Conservation (phyloP, 306 rosid species). For the Ormosia emarginata region DNA sequence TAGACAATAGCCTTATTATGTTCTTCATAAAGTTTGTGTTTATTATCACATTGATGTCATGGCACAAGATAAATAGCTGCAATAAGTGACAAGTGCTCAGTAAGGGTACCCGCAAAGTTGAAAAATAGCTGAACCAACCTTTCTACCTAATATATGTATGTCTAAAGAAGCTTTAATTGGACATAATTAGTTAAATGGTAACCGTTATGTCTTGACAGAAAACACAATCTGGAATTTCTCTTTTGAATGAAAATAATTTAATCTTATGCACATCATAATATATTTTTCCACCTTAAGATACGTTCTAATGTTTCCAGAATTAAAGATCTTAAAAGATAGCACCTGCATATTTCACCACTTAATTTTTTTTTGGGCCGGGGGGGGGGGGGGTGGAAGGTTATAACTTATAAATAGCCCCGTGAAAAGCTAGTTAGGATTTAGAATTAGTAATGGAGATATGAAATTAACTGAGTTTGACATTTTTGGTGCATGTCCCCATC, state of each 20-base stretch:
- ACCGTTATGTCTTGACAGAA: background rate
- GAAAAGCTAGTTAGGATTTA: background rate
- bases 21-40: background rate
- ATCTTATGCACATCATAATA: background rate
- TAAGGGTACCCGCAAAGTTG: background rate
- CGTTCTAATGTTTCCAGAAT: background rate
- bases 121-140: constrained; percentile 8
- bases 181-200: background rate
- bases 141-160: background rate
- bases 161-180: background rate
- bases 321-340: background rate
- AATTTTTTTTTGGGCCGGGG: background rate
- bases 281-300: background rate
- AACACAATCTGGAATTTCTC: background rate
- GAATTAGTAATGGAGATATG: constrained; percentile 8
- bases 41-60: background rate
- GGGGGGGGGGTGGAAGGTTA: background rate
- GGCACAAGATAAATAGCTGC: background rate
- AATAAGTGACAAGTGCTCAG: background rate
- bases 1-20: background rate
- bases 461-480: background rate
- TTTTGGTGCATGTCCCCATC: constrained; percentile 15
- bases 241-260: background rate
- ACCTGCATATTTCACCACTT: background rate
- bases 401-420: background rate